Evolutionary conservation across 116 monocot genomes (phyloP).

Genomic region (Dioscorea cayenensis): DNA sequence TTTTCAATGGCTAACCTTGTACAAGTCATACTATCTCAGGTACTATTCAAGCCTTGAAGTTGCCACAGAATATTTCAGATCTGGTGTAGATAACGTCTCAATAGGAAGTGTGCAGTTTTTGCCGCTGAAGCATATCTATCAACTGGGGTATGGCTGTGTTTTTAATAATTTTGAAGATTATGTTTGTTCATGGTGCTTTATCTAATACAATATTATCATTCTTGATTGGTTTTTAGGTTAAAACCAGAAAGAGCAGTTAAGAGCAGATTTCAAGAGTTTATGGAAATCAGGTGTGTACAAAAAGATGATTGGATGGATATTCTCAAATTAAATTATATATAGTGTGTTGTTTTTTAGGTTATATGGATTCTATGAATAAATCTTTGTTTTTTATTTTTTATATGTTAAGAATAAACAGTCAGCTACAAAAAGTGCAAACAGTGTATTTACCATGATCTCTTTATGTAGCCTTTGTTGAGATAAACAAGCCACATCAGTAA

Average conservation of each 20-base stretch:
- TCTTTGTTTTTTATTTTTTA: neutral
- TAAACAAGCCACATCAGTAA: no score
- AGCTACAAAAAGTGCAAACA: neutral
- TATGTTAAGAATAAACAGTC: no score
- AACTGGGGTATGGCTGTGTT: constrained; percentile 55
- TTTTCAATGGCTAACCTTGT: neutral
- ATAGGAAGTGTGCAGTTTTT: constrained; percentile 99
- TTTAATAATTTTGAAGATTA: neutral
- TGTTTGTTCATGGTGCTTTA: neutral
- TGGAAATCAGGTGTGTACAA: constrained; percentile 70
- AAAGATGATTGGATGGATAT: neutral
- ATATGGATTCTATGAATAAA: neutral
- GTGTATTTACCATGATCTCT: neutral
- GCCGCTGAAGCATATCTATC: constrained; percentile 77
- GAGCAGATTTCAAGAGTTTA: constrained; percentile 95
- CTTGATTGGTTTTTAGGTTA: constrained; percentile 36
- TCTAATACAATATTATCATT: neutral
- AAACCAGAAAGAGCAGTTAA: constrained; percentile 87
- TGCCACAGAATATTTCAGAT: constrained; percentile 97
- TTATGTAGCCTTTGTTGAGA: neutral
- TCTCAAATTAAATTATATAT: neutral
- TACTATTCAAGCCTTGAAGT: constrained; percentile 96
- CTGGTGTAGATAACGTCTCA: constrained; percentile 98
- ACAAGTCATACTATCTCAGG: constrained; percentile 23
- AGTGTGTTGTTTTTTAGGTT: neutral